Percentiles rank a stretch among this genome's conserved stretches.
Evolutionary conservation across 148 eudicot species (phyloP).

Genomic region (Vaccinium vitisidaea): DNA sequence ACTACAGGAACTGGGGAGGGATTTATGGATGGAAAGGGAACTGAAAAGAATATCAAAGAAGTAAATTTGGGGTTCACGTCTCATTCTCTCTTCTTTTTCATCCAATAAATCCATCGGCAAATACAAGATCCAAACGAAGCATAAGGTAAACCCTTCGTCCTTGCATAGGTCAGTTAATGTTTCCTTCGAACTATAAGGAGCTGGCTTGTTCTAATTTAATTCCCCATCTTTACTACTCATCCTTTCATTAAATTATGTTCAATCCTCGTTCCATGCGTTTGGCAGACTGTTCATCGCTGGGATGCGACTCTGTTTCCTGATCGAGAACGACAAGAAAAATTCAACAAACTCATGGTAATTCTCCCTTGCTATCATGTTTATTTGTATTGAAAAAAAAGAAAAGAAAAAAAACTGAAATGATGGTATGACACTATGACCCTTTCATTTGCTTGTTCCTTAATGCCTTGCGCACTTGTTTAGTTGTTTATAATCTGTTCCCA

Average conservation of each 20-base stretch:
- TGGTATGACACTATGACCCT: background rate
- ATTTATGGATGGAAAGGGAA: background rate
- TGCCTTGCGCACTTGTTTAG: background rate
- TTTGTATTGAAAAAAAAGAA: background rate
- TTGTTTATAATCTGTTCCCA: slow-evolving; percentile 16
- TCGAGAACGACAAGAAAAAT: slow-evolving; percentile 93
- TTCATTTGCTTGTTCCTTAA: background rate
- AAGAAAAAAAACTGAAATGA: background rate
- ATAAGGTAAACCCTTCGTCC: background rate
- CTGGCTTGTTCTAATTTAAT: background rate
- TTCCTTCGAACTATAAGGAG: background rate
- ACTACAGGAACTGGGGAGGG: background rate
- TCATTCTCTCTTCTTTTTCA: background rate
- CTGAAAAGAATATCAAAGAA: background rate
- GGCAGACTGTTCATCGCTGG: slow-evolving; percentile 83
- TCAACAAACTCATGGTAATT: slow-evolving; percentile 99
- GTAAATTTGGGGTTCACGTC: background rate
- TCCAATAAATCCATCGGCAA: background rate
- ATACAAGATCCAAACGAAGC: background rate
- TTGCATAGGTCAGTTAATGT: background rate
- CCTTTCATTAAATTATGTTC: slow-evolving; percentile 16
- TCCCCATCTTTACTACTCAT: slow-evolving; percentile 24
- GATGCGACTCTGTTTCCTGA: slow-evolving; percentile 69
- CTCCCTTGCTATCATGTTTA: slow-evolving; percentile 9
- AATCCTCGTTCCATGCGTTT: slow-evolving; percentile 16